These are phyloP conservation scores for Chaetomium sp. DNA, from an alignment of 2,329 filamentous ascomycete species.

Conservation along the genomic window DNA sequence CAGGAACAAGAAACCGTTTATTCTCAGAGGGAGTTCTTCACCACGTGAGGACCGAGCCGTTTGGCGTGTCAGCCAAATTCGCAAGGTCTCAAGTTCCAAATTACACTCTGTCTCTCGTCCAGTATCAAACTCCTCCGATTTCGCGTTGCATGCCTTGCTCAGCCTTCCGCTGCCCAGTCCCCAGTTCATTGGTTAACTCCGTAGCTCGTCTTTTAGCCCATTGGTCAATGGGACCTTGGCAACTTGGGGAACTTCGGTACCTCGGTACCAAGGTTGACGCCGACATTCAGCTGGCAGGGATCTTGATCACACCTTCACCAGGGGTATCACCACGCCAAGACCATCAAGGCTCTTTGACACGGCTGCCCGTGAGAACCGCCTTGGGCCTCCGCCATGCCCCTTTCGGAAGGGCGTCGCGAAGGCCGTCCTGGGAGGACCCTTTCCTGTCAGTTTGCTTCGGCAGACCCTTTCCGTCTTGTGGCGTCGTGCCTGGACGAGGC, in stretches of 20 bases:
- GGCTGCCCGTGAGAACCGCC: slow-evolving; percentile 4
- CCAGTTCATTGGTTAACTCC: slow-evolving; percentile 8
- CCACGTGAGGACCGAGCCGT: neutral
- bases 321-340: slow-evolving; percentile 18
- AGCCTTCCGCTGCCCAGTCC: slow-evolving; percentile 6
- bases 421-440: neutral
- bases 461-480: neutral
- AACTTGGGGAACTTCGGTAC: slow-evolving; percentile 5
- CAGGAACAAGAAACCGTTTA: neutral
- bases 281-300: slow-evolving; percentile 33
- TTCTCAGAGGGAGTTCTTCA: neutral
- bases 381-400: slow-evolving; percentile 10
- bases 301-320: slow-evolving; percentile 11
- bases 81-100: neutral
- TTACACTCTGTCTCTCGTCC: neutral
- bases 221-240: slow-evolving; percentile 18
- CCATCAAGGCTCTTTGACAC: neutral
- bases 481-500: neutral
- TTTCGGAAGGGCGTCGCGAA: slow-evolving; percentile 13
- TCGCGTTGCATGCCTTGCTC: slow-evolving; percentile 22
- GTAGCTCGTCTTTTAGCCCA: neutral
- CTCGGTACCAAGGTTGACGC: slow-evolving; percentile 2
- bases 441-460: neutral
- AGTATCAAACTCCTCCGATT: too few species aligned
- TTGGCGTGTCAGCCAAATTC: neutral